A percentile compares a stretch with the other conserved stretches of the same genome.
Conservation (phyloP, 139 green algal species). For the Tetratostichococcus sp. region DNA sequence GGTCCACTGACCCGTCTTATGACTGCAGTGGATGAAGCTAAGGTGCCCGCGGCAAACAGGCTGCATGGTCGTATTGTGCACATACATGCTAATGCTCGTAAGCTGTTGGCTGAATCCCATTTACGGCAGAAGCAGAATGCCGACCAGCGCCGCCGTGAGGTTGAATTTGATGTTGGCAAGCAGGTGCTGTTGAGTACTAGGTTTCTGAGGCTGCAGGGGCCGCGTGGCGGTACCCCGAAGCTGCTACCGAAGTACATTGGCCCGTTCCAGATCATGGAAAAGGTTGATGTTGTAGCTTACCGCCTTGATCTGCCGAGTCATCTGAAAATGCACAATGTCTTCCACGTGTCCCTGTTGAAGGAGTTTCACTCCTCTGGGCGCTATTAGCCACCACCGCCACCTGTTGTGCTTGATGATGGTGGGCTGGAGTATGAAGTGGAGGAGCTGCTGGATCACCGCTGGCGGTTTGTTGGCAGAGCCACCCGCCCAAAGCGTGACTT, state of each 20-base stretch:
- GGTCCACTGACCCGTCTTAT: too few species aligned
- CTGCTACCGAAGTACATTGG: slow-evolving; percentile 33
- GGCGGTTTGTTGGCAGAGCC: neutral
- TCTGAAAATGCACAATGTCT: slow-evolving; percentile 29
- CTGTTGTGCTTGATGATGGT: neutral
- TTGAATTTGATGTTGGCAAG: slow-evolving; percentile 8
- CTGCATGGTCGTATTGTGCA: neutral
- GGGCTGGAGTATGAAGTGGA: slow-evolving; percentile 11
- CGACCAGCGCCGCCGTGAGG: neutral
- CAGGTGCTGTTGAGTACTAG: slow-evolving; percentile 10
- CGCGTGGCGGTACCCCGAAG: slow-evolving; percentile 19
- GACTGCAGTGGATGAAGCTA: neutral
- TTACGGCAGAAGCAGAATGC: slow-evolving; percentile 9
- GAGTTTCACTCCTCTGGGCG: neutral
- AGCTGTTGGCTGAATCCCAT: slow-evolving; percentile 8
- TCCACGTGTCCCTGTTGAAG: slow-evolving; percentile 19
- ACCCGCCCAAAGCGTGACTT: neutral
- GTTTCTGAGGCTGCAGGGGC: slow-evolving; percentile 16
- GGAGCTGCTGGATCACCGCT: slow-evolving; percentile 1
- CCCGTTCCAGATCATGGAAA: slow-evolving; percentile 18
- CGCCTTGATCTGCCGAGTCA: slow-evolving; percentile 22
- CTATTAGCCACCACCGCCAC: neutral
- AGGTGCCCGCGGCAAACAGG: neutral
- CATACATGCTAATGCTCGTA: neutral
- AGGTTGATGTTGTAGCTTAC: slow-evolving; percentile 7